Evolutionary conservation across 768 basidiomycete genomes (phyloP), one percentile per base, ranked within the genome.

Genomic region (Tephrocybe sp.): DNA sequence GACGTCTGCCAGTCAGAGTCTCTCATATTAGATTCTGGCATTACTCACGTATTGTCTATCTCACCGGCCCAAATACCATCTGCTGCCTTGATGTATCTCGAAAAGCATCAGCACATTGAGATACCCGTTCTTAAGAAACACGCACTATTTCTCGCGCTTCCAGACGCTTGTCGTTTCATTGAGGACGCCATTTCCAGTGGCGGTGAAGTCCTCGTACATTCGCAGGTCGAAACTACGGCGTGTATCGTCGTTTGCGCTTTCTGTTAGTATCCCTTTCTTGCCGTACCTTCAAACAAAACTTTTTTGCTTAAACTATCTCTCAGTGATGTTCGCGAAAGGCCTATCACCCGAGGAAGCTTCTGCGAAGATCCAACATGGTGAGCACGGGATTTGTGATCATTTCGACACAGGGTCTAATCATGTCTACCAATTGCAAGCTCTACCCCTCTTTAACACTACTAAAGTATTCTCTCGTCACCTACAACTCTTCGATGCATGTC

Each of bases 391-490:
- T 44, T 31, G 34, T 30, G 7, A 10, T 11, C 17, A n/a, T 23
- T 19, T 10, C 26, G 19, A 16, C 16, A 31, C 35, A 34, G 10
- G 2, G 13, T 26, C 13, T 26, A 14, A 19, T 32, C 20, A 8
- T 33, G 5, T 17, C 7, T 38, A 11, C n/a, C n/a, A n/a, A n/a
- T n/a, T n/a, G n/a, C n/a, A 48, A 79, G 82, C 71, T 8, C 68
- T 83, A 8, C 82, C 82, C 4, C 67, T 84, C 3, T 84, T 81
- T 62, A 75, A 77, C 52, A 70, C 74, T 12, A 79, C 80, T 0
- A 54, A 61, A 23, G 65, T 66, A 43, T 80, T 83, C 60, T 72
- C 63, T 16, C 72, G 69, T 2, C 73, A 76, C 42, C 69, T 83
- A 4, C 72, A 78, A 43, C 39, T 77, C 13, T 81, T 78, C 50